phyloP scores from a whole-genome alignment of 257 asterid genomes.

The Solanum lycopersicoides region DNA sequence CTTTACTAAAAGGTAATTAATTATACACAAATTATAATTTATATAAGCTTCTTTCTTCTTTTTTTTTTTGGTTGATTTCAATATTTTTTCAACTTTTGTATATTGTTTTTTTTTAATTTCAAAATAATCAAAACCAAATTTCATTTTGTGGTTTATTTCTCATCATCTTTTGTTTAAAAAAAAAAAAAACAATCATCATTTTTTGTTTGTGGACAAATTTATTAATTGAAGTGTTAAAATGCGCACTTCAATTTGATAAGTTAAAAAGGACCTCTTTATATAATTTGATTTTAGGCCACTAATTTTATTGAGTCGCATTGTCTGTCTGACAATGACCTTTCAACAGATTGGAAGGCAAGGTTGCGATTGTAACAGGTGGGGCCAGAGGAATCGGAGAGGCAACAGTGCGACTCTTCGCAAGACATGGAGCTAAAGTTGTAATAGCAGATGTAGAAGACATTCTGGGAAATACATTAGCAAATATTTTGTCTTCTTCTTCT shows the following conservation, averaged over 20 bases:
- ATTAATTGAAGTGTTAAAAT: not conserved
- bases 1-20: conserved; percentile 30
- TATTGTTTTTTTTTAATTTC: not conserved
- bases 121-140: not conserved
- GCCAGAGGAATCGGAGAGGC: conserved; percentile 87
- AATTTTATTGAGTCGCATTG: not conserved
- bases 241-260: too few species aligned
- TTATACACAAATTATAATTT: not conserved
- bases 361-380: conserved; percentile 75
- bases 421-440: conserved; percentile 61
- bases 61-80: not conserved
- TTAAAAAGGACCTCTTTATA: not conserved
- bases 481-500: conserved; percentile 13
- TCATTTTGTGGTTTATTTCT: not conserved
- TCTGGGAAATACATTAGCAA: conserved; percentile 35
- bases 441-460: conserved; percentile 59
- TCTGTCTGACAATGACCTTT: not conserved
- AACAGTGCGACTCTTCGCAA: conserved; percentile 49
- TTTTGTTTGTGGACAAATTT: too few species aligned
- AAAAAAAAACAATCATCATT: too few species aligned
- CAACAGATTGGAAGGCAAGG: conserved; percentile 61
- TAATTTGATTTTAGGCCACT: not conserved
- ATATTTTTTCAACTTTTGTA: not conserved
- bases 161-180: not conserved
- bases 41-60: not conserved